A percentile compares a stretch with the other conserved stretches of the same genome.
phyloP scores from a whole-genome alignment of 441 rosid genomes.

The Populus trichocarpa region DNA sequence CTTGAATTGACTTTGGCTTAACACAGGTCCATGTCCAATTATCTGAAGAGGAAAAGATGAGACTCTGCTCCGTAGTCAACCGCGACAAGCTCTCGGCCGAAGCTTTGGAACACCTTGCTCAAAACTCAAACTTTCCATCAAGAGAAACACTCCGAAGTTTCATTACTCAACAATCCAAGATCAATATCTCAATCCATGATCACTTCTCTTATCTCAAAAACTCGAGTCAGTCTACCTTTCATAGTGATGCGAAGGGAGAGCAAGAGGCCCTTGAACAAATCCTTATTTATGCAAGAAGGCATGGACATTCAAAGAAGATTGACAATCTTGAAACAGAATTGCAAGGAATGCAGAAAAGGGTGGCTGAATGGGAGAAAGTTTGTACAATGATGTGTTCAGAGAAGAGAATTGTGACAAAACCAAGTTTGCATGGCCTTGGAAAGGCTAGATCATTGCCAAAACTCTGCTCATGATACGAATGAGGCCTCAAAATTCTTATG shows the following conservation, averaged over 20 bases:
- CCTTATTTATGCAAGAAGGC: slow-evolving; percentile 20
- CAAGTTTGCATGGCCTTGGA: slow-evolving; percentile 20
- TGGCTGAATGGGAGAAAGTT: slow-evolving; percentile 19
- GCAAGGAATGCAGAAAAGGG: background rate
- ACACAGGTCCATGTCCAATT: slow-evolving; percentile 41
- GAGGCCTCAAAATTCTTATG: too few species aligned
- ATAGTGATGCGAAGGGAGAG: background rate
- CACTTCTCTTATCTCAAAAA: background rate
- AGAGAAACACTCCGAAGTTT: slow-evolving; percentile 23
- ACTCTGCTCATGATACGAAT: slow-evolving; percentile 31
- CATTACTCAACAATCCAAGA: slow-evolving; percentile 27
- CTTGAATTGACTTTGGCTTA: slow-evolving; percentile 3
- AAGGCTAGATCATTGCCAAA: slow-evolving; percentile 36
- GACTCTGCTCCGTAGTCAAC: slow-evolving; percentile 35
- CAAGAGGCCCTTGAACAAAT: slow-evolving; percentile 15
- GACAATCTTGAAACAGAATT: background rate
- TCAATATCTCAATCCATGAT: slow-evolving; percentile 3
- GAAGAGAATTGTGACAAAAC: slow-evolving; percentile 15
- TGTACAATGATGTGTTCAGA: slow-evolving; percentile 25
- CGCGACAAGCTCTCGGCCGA: slow-evolving; percentile 42
- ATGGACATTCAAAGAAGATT: slow-evolving; percentile 10
- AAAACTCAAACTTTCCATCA: slow-evolving; percentile 44
- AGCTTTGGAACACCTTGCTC: slow-evolving; percentile 27
- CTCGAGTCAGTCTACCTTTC: background rate
- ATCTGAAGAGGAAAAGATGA: slow-evolving; percentile 32